phyloP scores from a whole-genome alignment of 768 basidiomycete species.

The Termitomyces sp. region DNA sequence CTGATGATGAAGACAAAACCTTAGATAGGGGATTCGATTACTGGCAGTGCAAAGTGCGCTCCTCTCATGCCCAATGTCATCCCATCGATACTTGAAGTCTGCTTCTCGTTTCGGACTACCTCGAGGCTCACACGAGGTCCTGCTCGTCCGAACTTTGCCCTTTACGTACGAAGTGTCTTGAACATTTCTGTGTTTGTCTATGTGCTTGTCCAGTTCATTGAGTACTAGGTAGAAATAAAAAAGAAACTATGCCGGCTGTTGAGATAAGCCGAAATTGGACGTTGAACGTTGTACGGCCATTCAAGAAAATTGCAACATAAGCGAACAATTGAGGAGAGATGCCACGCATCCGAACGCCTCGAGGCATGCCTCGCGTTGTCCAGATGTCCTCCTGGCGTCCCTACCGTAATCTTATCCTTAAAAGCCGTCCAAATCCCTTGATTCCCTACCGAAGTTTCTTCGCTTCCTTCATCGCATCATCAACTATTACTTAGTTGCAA shows the following conservation, averaged over 20 bases:
- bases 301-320: neutral
- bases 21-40: neutral
- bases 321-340: neutral
- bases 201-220: neutral
- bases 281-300: neutral
- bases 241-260: neutral
- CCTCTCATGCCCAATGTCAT: neutral
- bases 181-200: neutral
- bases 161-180: neutral
- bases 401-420: slow-evolving; percentile 41
- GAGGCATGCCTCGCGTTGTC: slow-evolving; percentile 44
- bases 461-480: slow-evolving; percentile 10
- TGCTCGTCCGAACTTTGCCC: neutral
- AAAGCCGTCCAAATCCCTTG: slow-evolving; percentile 29
- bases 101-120: neutral
- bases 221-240: neutral
- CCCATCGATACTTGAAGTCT: neutral
- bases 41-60: neutral
- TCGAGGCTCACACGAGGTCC: neutral
- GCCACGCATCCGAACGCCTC: slow-evolving; percentile 33
- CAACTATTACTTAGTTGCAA: neutral
- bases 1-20: neutral
- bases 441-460: slow-evolving; percentile 21
- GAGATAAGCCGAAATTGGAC: neutral
- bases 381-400: slow-evolving; percentile 14